Conservation (phyloP, 2,329 filamentous ascomycete species). For the Didymella exigua region DNA sequence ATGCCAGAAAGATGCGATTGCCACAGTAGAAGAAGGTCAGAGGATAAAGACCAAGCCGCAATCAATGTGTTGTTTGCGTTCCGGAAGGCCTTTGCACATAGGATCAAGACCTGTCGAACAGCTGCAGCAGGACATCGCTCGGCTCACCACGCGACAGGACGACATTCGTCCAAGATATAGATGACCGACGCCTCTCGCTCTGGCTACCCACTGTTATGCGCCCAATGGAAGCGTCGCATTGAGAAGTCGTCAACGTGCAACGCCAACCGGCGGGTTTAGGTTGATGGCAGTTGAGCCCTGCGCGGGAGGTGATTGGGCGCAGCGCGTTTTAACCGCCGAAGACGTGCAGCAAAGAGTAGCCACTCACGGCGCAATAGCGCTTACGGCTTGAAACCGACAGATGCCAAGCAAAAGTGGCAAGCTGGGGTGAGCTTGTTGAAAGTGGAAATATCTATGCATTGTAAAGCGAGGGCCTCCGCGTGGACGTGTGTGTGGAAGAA, state of each 20-base stretch:
- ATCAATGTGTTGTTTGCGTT: conserved; percentile 16
- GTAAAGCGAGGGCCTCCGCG: not conserved
- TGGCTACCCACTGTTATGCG: conserved; percentile 11
- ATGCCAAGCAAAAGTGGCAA: conserved; percentile 18
- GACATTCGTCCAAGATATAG: conserved; percentile 28
- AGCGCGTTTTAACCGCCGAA: conserved; percentile 31
- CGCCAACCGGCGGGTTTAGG: conserved; percentile 21
- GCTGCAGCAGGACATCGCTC: conserved; percentile 24
- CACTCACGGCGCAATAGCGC: conserved; percentile 41
- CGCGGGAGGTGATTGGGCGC: conserved; percentile 22
- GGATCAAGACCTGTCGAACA: conserved; percentile 4
- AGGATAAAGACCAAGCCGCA: conserved; percentile 3
- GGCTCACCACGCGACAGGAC: conserved; percentile 31
- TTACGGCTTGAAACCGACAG: conserved; percentile 35
- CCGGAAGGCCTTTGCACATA: conserved; percentile 14
- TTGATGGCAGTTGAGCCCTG: conserved; percentile 4
- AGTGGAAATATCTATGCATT: conserved; percentile 10
- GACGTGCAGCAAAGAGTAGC: conserved; percentile 28
- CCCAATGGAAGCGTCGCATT: conserved; percentile 29
- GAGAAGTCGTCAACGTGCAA: conserved; percentile 27
- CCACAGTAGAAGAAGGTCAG: conserved; percentile 6
- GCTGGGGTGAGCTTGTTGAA: conserved; percentile 15
- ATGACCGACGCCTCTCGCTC: conserved; percentile 20
- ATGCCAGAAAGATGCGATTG: conserved; percentile 3
- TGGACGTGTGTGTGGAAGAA: conserved; percentile 7